Base-by-base conservation (phyloP, 208 protist species). In the Leishmania turanica region DNA sequence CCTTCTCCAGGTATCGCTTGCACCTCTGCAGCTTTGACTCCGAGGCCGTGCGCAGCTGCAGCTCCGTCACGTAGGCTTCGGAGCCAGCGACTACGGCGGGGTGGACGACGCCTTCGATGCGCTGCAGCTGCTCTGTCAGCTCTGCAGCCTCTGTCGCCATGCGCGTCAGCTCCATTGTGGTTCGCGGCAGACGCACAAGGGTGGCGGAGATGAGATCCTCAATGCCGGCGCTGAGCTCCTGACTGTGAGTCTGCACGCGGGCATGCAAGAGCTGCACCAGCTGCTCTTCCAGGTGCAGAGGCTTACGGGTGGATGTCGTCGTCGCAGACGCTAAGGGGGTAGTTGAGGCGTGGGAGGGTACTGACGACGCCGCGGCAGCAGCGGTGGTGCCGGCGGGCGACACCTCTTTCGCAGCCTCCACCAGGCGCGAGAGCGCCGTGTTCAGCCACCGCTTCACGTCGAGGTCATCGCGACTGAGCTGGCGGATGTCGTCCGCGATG, bases 141-240 rank as follows among this genome's bases (percentile, higher is more conserved):
- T 91, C 89, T 45, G 87, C 81, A 7, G 91, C 78, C 42, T 96
- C 93, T 8, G 81, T 77, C 11, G 82, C 80, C 90, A 96, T 95
- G 66, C 90, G 93, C 7, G 77, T 72, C 54, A 96, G 87, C 80
- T 96, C 93, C 73, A 95, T 84, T 40, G 87, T 87, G 4, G 91
- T 88, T 58, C 93, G 87, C 42, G 93, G 93, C 17, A 96, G 88
- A 9, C 93, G 93, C 21, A 93, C 86, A 5, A 94, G 81, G 21
- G 88, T 88, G 80, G 92, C 87, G 6, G 88, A 86, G 75, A 95
- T 90, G 78, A 89, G 84, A 34, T 95, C 90, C 53, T 96, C 93
- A 21, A 95, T 85, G 21, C 83, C 75, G 27, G 81, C 71, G 13
- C 79, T 82, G 24, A 94, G 81, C 47, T 93, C 88, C 70, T 93